These are phyloP conservation scores for Tuber melanosporum DNA, from an alignment of 495 filamentous ascomycete species.

Conservation along the genomic window DNA sequence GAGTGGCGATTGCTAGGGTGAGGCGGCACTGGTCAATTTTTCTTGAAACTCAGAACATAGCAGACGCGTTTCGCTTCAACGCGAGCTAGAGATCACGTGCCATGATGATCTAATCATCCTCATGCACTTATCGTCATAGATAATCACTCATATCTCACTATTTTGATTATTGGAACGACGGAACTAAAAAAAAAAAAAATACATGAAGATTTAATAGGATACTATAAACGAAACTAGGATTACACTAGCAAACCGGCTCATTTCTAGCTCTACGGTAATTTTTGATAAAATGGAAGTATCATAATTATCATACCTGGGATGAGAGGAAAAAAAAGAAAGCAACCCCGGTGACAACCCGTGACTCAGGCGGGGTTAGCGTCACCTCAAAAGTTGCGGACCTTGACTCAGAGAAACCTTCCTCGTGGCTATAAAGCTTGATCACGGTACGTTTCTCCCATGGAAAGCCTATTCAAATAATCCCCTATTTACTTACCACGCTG, in stretches of 20 bases:
- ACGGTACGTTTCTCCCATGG: not conserved
- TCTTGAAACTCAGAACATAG: not conserved
- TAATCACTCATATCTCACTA: constrained; percentile 22
- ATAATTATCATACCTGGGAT: not conserved
- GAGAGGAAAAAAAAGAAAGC: not conserved
- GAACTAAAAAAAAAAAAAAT: not conserved
- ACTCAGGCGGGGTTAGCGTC: not conserved
- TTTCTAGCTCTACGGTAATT: not conserved
- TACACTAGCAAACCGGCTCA: not conserved
- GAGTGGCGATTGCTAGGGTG: not conserved
- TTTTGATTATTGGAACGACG: not conserved
- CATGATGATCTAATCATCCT: not conserved
- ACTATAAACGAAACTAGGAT: not conserved
- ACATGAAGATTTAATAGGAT: not conserved
- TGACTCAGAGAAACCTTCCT: not conserved
- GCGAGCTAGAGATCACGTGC: not conserved
- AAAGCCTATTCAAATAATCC: not conserved
- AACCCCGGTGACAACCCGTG: not conserved
- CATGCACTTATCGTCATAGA: constrained; percentile 21
- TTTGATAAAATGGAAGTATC: not conserved
- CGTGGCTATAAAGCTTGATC: not conserved
- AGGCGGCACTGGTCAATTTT: not conserved
- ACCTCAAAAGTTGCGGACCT: not conserved
- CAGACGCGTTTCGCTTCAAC: not conserved
- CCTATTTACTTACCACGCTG: not conserved